Evolutionary conservation across 2,329 filamentous ascomycete genomes (phyloP).

Genomic region (Reticulascus tulasneorum): DNA sequence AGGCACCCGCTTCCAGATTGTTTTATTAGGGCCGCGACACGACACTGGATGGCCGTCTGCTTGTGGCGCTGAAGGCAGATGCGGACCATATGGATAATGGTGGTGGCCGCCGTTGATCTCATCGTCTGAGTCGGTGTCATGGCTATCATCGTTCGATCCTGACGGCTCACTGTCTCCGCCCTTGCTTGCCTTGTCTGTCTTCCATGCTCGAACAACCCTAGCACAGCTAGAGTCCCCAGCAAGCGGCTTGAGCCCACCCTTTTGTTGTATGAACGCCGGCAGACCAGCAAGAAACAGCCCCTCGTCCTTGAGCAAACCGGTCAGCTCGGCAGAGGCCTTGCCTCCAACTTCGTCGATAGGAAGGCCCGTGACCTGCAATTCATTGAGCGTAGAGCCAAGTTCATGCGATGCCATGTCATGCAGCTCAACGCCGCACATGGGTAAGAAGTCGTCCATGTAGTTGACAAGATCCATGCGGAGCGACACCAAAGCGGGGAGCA

Average conservation of each 20-base stretch:
- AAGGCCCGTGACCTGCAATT: conserved; percentile 49
- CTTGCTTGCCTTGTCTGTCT: conserved; percentile 20
- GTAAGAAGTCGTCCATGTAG: conserved; percentile 43
- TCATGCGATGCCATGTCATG: conserved; percentile 52
- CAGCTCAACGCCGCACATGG: conserved; percentile 41
- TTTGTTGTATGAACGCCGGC: conserved; percentile 37
- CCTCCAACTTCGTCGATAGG: conserved; percentile 45
- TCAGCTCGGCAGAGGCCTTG: conserved; percentile 43
- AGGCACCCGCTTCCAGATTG: conserved; percentile 51
- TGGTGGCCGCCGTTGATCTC: conserved; percentile 20
- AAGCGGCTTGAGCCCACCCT: conserved; percentile 34
- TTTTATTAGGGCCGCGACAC: conserved; percentile 25
- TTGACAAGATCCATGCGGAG: conserved; percentile 53
- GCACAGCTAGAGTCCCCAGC: conserved; percentile 34
- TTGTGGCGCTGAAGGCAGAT: conserved; percentile 35
- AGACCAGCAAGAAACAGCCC: conserved; percentile 46
- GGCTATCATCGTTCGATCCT: conserved; percentile 19
- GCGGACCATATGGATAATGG: conserved; percentile 24
- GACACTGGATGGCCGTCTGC: conserved; percentile 40
- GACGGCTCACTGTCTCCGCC: too few species aligned
- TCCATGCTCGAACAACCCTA: conserved; percentile 43
- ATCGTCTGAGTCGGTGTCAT: conserved; percentile 18
- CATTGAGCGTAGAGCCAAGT: conserved; percentile 48
- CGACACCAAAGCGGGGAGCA: conserved; percentile 43
- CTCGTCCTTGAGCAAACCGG: conserved; percentile 50